phyloP scores from a whole-genome alignment of 768 basidiomycete species.

The Boletus barrowsii region DNA sequence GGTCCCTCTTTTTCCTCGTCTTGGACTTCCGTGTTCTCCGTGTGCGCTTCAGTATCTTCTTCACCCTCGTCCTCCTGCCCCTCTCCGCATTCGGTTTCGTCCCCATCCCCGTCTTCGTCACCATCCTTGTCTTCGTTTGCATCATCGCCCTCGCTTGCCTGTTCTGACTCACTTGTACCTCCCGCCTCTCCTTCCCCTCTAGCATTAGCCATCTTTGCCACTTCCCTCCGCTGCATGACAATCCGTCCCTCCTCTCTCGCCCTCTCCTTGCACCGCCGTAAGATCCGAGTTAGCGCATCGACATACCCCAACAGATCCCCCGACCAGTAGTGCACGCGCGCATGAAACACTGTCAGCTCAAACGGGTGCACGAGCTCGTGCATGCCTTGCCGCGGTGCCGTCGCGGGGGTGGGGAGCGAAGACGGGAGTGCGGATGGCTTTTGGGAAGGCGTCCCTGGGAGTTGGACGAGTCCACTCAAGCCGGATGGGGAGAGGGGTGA shows the following conservation, averaged over 20 bases:
- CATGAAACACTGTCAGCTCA: constrained; percentile 63
- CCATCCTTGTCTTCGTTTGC: not conserved
- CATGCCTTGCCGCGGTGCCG: constrained; percentile 23
- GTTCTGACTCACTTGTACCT: not conserved
- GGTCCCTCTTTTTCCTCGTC: constrained; percentile 1
- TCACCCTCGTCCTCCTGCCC: not conserved
- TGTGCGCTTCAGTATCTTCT: not conserved
- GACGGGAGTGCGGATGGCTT: constrained; percentile 10
- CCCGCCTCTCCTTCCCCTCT: not conserved
- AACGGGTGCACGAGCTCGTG: constrained; percentile 36
- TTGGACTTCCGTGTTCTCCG: not conserved
- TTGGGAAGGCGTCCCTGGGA: constrained; percentile 25
- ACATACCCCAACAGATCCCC: constrained; percentile 79
- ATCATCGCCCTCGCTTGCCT: constrained; percentile 23
- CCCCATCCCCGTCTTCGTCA: not conserved
- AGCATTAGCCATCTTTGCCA: not conserved
- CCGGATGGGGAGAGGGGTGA: constrained; percentile 24
- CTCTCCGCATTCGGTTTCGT: not conserved
- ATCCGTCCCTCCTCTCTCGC: constrained; percentile 35
- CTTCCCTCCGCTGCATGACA: constrained; percentile 13
- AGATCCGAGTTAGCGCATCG: constrained; percentile 64
- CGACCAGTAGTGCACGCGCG: constrained; percentile 77
- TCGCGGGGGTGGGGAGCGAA: not conserved
- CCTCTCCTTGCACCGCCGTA: constrained; percentile 57
- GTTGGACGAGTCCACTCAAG: constrained; percentile 14